These are phyloP conservation scores for Psilocybe azurescens DNA, from an alignment of 768 basidiomycete species.

Conservation along the genomic window DNA sequence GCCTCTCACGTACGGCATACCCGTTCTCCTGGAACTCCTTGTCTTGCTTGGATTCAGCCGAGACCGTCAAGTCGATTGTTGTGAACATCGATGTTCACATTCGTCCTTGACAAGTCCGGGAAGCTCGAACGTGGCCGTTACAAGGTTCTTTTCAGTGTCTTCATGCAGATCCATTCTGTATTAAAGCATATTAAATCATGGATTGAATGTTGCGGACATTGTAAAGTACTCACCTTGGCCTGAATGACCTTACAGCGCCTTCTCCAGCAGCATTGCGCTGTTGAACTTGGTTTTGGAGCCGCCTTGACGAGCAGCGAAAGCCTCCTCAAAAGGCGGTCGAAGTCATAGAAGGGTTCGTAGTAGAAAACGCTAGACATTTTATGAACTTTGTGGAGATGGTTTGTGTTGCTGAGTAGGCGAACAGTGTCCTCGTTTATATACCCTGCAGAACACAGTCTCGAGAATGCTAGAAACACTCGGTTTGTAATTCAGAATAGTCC, in stretches of 20 bases:
- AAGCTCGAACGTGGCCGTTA: constrained; percentile 63
- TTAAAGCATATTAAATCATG: not conserved
- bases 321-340: constrained; percentile 9
- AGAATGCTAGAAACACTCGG: not conserved
- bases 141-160: constrained; percentile 46
- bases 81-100: constrained; percentile 56
- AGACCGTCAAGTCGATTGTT: constrained; percentile 53
- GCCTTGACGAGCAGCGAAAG: not conserved
- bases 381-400: not conserved
- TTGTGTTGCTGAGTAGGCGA: not conserved
- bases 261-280: constrained; percentile 12
- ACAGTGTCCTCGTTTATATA: not conserved
- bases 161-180: constrained; percentile 62
- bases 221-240: constrained; percentile 34
- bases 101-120: constrained; percentile 57
- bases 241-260: constrained; percentile 27
- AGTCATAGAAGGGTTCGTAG: constrained; percentile 14
- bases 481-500: too few relatives aligned
- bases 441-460: not conserved
- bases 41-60: constrained; percentile 48
- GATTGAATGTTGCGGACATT: not conserved
- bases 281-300: constrained; percentile 12
- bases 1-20: constrained; percentile 52
- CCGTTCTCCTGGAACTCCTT: constrained; percentile 38
- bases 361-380: constrained; percentile 8